A percentile compares a stretch with the other conserved stretches of the same genome.
phyloP scores from a whole-genome alignment of 2,329 filamentous ascomycete genomes.

The Neocucurbitaria cava region DNA sequence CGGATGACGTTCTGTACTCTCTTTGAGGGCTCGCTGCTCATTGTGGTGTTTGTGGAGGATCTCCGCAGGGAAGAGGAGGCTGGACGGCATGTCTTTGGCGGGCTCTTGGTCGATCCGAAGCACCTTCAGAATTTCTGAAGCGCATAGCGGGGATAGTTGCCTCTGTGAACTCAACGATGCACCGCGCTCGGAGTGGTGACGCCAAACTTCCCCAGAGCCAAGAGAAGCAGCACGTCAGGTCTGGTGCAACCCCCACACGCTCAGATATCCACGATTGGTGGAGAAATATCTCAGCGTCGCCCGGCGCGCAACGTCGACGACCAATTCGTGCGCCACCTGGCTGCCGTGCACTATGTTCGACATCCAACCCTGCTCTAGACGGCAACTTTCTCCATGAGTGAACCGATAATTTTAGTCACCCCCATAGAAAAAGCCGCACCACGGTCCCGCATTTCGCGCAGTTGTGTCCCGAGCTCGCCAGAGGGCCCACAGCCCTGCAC shows the following conservation, averaged over 20 bases:
- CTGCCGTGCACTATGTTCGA: slow-evolving; percentile 32
- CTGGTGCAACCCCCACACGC: slow-evolving; percentile 33
- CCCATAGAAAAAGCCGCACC: slow-evolving; percentile 40
- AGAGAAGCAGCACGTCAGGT: slow-evolving; percentile 23
- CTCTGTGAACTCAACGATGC: slow-evolving; percentile 7
- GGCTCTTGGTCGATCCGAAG: not conserved
- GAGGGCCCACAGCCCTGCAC: slow-evolving; percentile 34
- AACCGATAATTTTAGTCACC: slow-evolving; percentile 45
- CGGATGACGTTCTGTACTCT: slow-evolving; percentile 32
- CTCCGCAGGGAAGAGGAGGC: too few species aligned
- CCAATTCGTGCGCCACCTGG: not conserved
- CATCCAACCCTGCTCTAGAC: slow-evolving; percentile 31
- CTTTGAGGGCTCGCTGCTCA: not conserved
- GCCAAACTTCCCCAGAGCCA: slow-evolving; percentile 43
- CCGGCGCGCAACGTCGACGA: slow-evolving; percentile 20
- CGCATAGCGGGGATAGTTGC: slow-evolving; percentile 1
- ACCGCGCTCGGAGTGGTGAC: slow-evolving; percentile 11
- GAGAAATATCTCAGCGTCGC: slow-evolving; percentile 27
- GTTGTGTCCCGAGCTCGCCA: slow-evolving; percentile 36
- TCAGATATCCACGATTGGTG: slow-evolving; percentile 32
- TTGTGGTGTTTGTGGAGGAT: not conserved
- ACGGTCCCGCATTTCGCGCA: slow-evolving; percentile 44
- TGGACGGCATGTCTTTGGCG: not conserved
- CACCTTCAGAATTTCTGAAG: not conserved
- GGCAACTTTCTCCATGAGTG: slow-evolving; percentile 27